Base-by-base conservation (phyloP, 331 rosid genomes). In the Saraca asoca region DNA sequence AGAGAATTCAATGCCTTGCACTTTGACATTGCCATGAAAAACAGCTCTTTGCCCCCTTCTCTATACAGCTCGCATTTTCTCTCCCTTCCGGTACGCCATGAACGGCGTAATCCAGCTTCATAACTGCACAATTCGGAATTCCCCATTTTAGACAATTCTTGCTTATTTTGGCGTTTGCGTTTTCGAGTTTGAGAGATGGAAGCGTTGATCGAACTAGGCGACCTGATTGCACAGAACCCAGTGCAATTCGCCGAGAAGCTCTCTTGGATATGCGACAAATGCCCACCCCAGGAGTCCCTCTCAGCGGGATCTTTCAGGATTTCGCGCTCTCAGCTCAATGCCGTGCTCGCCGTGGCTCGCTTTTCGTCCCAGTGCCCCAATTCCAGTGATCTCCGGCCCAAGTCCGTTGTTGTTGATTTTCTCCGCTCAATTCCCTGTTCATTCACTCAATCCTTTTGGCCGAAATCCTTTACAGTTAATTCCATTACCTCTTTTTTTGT, bases 251-350 rank as follows among this genome's bases (percentile, higher is more conserved):
- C 88, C n/a, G 88, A 87, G 10, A 93, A 90, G 63, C 83, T 93
- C 1, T 75, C 90, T 0, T 90, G 98, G 98, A 80, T 93, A 68
- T 90, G 95, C 71, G 75, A 78, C 75, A 81, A 92, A 71, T 90
- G 96, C 38, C 97, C 98, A 0, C 79, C 88, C 31, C 83, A 95
- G 53, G 95, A 86, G 58, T 66, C 76, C 49, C 88, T 93, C 6
- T 75, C 82, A 0, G 50, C 78, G 15, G 90, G 95, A 87, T 90
- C 95, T 77, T 81, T 84, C 61, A 76, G 95, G 83, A 84, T 90
- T 80, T 84, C 98, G 43, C 89, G 87, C 14, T 75, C 94, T 24
- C 98, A 93, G 78, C 95, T 93, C 86, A 90, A 93, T 86, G 97
- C 98, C 66, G 81, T 93, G 37, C 83, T 81, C 54, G 95, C 91